Percentiles rank a stretch among this genome's conserved stretches.
These are phyloP conservation scores for Hypocrella siamensis DNA, from an alignment of 2,329 filamentous ascomycete genomes.

Conservation along the genomic window DNA sequence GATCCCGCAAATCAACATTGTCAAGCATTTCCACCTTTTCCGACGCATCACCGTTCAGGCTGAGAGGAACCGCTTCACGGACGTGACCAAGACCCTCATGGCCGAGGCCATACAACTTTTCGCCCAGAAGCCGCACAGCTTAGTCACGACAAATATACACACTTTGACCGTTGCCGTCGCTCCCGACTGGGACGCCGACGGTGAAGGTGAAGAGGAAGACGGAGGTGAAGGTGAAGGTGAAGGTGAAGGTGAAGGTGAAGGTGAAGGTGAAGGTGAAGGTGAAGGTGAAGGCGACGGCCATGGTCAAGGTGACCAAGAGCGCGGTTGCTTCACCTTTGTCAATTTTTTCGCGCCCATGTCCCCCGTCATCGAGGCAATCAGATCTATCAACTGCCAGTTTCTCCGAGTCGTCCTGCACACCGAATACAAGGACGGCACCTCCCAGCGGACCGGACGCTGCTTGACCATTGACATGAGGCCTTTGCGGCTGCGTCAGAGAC, in stretches of 20 bases:
- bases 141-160: constrained; percentile 14
- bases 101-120: constrained; percentile 22
- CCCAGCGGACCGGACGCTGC: constrained; percentile 1
- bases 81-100: constrained; percentile 14
- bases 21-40: constrained; percentile 22
- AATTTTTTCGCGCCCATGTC: constrained; percentile 17
- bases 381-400: constrained; percentile 17
- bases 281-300: no score
- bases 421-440: constrained; percentile 1
- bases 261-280: no score
- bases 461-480: constrained; percentile 7
- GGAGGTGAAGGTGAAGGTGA: constrained; percentile 1
- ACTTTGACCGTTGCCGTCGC: constrained; percentile 26
- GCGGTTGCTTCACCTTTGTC: constrained; percentile 16
- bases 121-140: constrained; percentile 6
- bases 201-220: constrained; percentile 1
- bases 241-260: no score
- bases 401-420: constrained; percentile 19
- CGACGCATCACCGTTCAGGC: constrained; percentile 26
- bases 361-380: constrained; percentile 15
- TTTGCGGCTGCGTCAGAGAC: not conserved
- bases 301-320: not conserved
- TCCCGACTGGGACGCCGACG: constrained; percentile 9
- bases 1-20: constrained; percentile 12
- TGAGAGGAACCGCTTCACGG: constrained; percentile 21